A percentile compares a stretch with the other conserved stretches of the same genome.
Evolutionary conservation across 768 basidiomycete species (phyloP).

Genomic region (Mycena sanguinolenta): DNA sequence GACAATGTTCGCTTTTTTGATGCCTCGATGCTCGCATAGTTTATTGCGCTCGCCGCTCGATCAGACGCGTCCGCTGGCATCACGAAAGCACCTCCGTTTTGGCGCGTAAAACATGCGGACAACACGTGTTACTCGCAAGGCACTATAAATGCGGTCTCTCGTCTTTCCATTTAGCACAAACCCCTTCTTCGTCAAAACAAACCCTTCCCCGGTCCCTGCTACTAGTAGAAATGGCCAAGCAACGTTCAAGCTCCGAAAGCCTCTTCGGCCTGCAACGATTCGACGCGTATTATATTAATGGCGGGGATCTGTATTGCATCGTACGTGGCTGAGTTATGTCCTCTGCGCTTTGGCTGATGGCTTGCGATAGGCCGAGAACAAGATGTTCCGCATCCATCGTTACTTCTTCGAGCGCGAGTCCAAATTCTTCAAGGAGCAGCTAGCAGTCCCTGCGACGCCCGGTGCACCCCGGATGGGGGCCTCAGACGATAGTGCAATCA

Average conservation of each 20-base stretch:
- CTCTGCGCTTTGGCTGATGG: slow-evolving; percentile 2
- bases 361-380: slow-evolving; percentile 59
- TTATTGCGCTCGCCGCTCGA: slow-evolving; percentile 6
- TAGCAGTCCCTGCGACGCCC: slow-evolving; percentile 49
- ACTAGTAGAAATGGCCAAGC: slow-evolving; percentile 21
- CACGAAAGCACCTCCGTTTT: slow-evolving; percentile 27
- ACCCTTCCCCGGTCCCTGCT: too few species aligned
- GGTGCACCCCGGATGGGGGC: slow-evolving; percentile 49
- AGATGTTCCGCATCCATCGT: slow-evolving; percentile 63
- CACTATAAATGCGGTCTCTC: slow-evolving; percentile 33
- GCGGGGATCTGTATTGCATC: slow-evolving; percentile 58
- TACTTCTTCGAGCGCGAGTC: slow-evolving; percentile 70
- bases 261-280: slow-evolving; percentile 43
- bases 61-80: slow-evolving; percentile 22
- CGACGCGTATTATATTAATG: slow-evolving; percentile 54
- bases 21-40: slow-evolving; percentile 36
- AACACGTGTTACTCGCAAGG: slow-evolving; percentile 50
- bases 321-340: slow-evolving; percentile 42
- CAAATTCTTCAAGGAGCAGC: slow-evolving; percentile 53
- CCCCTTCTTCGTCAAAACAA: slow-evolving; percentile 25
- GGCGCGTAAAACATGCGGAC: slow-evolving; percentile 45
- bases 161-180: slow-evolving; percentile 32
- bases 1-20: slow-evolving; percentile 5
- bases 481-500: slow-evolving; percentile 58
- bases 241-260: slow-evolving; percentile 14